Base-by-base conservation (phyloP, 2,329 filamentous ascomycete genomes). In the Hyphodiscus sp. region DNA sequence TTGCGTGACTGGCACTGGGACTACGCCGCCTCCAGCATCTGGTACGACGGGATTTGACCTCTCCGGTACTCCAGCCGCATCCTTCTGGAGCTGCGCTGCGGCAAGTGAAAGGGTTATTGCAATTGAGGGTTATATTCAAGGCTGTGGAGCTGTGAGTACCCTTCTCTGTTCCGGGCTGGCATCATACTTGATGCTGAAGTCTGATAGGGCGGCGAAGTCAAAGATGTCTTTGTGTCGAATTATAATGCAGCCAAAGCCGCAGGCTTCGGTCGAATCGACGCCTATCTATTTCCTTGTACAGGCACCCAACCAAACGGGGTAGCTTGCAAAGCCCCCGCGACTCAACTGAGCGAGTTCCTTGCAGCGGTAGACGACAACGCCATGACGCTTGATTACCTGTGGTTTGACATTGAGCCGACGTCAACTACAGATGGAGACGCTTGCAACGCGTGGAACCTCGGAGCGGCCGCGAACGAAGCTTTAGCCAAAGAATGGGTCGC, bases 271-370 rank as follows among this genome's bases (percentile, higher is more conserved):
- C 47, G 55, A 10, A 59, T 64, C 23, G 62, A 64, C 45, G 61
- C 59, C 0, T 65, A 65, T 26, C 19, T 65, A 18, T 65, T 65
- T 20, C 62, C 62, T 1, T 65, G 62, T 42, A 65, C 59, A 1
- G 62, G 61, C 1, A 62, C 58, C 1, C 57, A 62, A 41, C 47
- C 53, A 16, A 64, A 48, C 11, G 62, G 62, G 5, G 61, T 60
- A 3, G 47, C 58, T 10, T 65, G 62, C 45, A 65, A 65, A 26
- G 48, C 50, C 13, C 54, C 59, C 7, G 41, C 50, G 7, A 56
- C 54, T 1, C 62, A 64, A 33, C 50, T 65, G 13, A 50, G 52
- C 11, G 62, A 65, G 20, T 58, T 64, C 26, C 47, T 62, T 16
- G 51, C 33, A 18, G 54, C 52, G 6, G 52, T 65, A 13, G 50